Evolutionary conservation across 1,284 basidiomycete species (phyloP), one percentile per base, ranked within the genome.

Genomic region (Microbotryum silenes-acaulis): DNA sequence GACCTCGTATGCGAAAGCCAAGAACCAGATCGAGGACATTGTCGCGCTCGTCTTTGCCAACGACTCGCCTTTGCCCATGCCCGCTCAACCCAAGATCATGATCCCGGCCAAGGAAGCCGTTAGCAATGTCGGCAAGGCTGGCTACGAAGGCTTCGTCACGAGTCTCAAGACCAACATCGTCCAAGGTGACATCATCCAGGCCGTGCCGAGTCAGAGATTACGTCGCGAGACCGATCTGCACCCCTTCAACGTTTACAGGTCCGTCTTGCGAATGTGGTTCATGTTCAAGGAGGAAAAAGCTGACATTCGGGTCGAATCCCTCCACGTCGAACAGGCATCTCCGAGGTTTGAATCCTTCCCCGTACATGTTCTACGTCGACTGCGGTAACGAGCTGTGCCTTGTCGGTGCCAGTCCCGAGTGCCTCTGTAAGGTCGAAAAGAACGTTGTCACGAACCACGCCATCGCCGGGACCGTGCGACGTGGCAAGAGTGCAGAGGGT

Each of bases 311-410:
- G 20, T 20, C 48, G 25, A 14, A 21, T 14, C 21, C 20, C 10
- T 31, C 9, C 48, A 27, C 20, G 6, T 20, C 2, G 23, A 97
- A 93, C 75, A 82, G 96, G 27, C 88, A 91, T 62, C 80, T 99
- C 51, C 85, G 96, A 54, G 87, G 93, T 71, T 83, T 97, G 65
- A 99, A 99, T 74, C 96, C 96, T 1, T 93, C 89, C 59, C 96
- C 96, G 6, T 98, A 99, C 78, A 98, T 97, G 94, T 99, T 96
- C 78, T 99, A 94, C 75, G 77, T 99, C 67, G 90, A 98, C 72
- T 93, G 91, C 71, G 68, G 66, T 16, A 89, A 90, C 9, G 90
- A 90, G 61, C 76, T 91, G 12, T 91, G 97, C 75, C 80, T 99
- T 42, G 92, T 98, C 18, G 96, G 96, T 12, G 96, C 96, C 1